Base-by-base conservation (phyloP, 2,329 filamentous ascomycete species). In the Xylariomycetidae sp. region DNA sequence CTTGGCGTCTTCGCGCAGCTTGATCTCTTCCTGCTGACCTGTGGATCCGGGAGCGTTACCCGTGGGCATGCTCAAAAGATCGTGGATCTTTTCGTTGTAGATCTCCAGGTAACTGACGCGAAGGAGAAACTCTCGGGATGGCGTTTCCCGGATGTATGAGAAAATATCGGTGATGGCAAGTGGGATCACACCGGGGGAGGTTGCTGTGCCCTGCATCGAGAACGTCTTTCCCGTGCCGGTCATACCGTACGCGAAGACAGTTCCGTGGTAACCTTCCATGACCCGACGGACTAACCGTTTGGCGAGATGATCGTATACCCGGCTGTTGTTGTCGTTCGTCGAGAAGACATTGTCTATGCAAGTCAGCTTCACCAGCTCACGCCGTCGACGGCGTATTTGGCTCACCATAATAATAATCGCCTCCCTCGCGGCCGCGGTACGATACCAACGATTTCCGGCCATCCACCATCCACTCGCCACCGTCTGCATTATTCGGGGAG, bases 211-310 rank as follows among this genome's bases (percentile, higher is more conserved):
- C 66, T 98, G 92, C 92, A 98, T 98, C 24, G 90, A 96, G 59
- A 96, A 98, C 1, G 92, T 98, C 67, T 98, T 98, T 48, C 92
- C 92, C 1, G 92, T 96, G 42, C 92, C 92, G 4, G 92, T 98
- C 89, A 96, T 96, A 54, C 92, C 92, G 58, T 98, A 98, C 13
- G 90, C 90, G 58, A 98, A 96, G 16, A 98, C 92, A 1, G 92
- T 98, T 38, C 90, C 92, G 53, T 96, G 90, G 58, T 96, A 98
- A 25, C 92, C 92, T 66, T 98, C 92, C 92, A 98, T 98, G 31
- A 98, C 92, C 51, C 92, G 76, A 48, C 92, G 83, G 29, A 98
- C 92, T 32, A 98, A 70, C 42, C 92, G 83, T 63, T 96, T 96
- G 26, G 92, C 92, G 28, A 79, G 85, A 43, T 90, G 80, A 61